Percentiles rank a stretch among this genome's conserved stretches.
Conservation (phyloP, 495 filamentous ascomycete species). For the Cercophora sp. region DNA sequence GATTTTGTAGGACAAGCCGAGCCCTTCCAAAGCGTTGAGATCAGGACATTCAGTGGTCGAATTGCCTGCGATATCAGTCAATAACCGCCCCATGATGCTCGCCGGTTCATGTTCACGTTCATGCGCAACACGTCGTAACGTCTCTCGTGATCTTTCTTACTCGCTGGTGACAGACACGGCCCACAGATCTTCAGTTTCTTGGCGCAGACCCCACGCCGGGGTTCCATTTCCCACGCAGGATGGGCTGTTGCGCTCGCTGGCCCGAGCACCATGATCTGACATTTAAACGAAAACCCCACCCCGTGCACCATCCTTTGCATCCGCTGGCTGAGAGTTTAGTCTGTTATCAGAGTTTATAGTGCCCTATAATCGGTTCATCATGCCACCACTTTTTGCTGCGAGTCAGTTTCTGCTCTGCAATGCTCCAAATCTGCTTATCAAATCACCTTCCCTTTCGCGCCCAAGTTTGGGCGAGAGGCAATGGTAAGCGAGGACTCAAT, state of each 20-base stretch:
- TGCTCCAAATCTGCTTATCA: too few relatives aligned
- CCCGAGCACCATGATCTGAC: slow-evolving; percentile 4
- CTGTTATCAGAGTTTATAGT: neutral
- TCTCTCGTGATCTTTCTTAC: too few relatives aligned
- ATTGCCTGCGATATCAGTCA: too few relatives aligned
- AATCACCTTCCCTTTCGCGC: neutral
- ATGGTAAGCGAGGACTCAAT: neutral
- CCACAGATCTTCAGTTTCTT: neutral
- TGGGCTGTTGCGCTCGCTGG: neutral
- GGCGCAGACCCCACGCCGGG: neutral
- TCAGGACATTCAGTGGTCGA: too few relatives aligned
- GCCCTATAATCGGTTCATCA: neutral
- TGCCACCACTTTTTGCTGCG: neutral
- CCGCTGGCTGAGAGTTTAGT: neutral
- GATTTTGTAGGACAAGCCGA: too few relatives aligned
- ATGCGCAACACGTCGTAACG: too few relatives aligned
- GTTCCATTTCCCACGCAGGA: neutral
- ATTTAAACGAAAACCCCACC: too few relatives aligned
- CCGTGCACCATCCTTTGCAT: neutral
- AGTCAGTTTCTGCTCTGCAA: neutral
- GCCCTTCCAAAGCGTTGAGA: too few relatives aligned
- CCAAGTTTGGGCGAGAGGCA: neutral
- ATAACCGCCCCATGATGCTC: too few relatives aligned
- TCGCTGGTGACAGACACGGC: too few relatives aligned
- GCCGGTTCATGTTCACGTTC: too few relatives aligned